Evolutionary conservation across 2,329 filamentous ascomycete species (phyloP).

Genomic region (Fusarium sp.): DNA sequence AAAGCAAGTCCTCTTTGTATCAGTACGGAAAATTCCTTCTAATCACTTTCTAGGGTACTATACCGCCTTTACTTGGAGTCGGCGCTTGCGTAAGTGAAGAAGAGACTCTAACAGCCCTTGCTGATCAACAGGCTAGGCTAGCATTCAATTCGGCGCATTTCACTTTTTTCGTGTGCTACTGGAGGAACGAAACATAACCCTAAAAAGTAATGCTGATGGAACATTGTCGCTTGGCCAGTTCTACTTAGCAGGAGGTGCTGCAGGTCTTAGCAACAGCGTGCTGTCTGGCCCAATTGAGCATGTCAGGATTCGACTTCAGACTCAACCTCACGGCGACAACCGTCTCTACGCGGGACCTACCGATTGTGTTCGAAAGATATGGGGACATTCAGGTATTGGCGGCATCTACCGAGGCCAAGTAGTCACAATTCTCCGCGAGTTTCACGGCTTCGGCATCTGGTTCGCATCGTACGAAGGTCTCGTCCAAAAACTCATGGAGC

Average conservation of each 20-base stretch:
- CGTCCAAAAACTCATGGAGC: not conserved
- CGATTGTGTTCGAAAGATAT: conserved; percentile 4
- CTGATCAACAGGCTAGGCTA: not conserved
- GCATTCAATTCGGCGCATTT: conserved; percentile 13
- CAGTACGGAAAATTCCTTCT: too few species aligned
- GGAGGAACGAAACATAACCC: not conserved
- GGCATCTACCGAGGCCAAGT: conserved; percentile 14
- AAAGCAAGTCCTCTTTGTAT: too few species aligned
- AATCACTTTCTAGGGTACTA: not conserved
- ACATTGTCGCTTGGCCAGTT: not conserved
- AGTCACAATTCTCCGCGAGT: conserved; percentile 10
- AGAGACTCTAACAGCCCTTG: not conserved
- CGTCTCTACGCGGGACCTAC: not conserved
- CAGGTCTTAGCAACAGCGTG: conserved; percentile 6
- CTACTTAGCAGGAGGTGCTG: conserved; percentile 1
- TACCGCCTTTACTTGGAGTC: conserved; percentile 8
- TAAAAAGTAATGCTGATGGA: not conserved
- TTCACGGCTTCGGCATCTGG: conserved; percentile 15
- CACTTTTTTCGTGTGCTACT: not conserved
- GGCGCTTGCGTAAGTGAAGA: conserved; percentile 4
- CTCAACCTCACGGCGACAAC: not conserved
- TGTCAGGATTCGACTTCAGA: conserved; percentile 11
- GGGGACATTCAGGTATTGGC: not conserved
- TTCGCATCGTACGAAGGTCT: conserved; percentile 16
- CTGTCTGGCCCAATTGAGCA: conserved; percentile 13